These are phyloP conservation scores for Teratosphaeria destructans DNA, from an alignment of 2,329 filamentous ascomycete species.

Conservation along the genomic window DNA sequence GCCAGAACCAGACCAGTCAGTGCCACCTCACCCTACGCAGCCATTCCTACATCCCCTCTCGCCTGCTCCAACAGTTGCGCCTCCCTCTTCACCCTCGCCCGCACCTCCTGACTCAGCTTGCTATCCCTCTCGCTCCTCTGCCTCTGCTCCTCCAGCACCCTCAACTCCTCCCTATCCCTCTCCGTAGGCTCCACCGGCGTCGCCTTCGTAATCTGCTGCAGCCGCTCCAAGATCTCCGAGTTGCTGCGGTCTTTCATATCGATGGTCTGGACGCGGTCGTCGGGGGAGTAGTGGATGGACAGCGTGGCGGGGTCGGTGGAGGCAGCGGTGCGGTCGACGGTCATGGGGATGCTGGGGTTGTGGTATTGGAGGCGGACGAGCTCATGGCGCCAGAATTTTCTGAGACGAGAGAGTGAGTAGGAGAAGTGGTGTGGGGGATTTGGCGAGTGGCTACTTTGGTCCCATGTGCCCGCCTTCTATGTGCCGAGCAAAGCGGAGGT, in stretches of 20 bases:
- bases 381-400: constrained; percentile 79
- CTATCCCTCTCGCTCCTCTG: constrained; percentile 46
- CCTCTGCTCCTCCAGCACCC: constrained; percentile 45
- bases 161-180: constrained; percentile 50
- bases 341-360: constrained; percentile 78
- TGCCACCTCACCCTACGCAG: background rate
- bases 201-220: constrained; percentile 51
- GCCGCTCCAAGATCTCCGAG: constrained; percentile 53
- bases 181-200: constrained; percentile 44
- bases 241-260: constrained; percentile 53
- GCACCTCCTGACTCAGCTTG: constrained; percentile 41
- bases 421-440: background rate
- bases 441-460: constrained; percentile 45
- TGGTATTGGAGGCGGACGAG: constrained; percentile 87
- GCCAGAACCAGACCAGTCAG: background rate
- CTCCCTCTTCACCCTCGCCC: constrained; percentile 52
- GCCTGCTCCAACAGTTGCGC: constrained; percentile 48
- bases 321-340: constrained; percentile 58
- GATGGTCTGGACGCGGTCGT: constrained; percentile 32
- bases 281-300: constrained; percentile 50
- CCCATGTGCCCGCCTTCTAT: constrained; percentile 60
- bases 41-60: constrained; percentile 32
- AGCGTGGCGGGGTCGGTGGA: constrained; percentile 49
- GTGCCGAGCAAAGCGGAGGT: constrained; percentile 58
- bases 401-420: constrained; percentile 26